Conservation (phyloP, 441 rosid species). For the Jatropha podagrica region DNA sequence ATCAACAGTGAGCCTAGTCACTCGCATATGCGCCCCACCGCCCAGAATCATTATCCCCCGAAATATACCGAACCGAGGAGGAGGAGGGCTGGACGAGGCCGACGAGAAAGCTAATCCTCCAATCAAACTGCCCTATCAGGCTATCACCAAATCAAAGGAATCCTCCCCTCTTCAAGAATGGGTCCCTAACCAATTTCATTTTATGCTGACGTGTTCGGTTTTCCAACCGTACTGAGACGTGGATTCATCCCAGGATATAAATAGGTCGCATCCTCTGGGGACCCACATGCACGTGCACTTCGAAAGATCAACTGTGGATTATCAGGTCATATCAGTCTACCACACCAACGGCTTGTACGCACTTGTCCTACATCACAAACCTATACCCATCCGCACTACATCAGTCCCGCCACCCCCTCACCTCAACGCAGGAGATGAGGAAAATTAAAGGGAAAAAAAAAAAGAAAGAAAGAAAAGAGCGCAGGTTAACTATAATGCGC, state of each 20-base stretch:
- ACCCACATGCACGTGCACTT: not conserved
- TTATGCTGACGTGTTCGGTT: constrained; percentile 3
- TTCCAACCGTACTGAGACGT: not conserved
- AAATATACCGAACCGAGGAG: not conserved
- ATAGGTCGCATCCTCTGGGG: not conserved
- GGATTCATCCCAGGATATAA: not conserved
- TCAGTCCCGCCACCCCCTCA: not conserved
- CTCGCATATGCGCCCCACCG: not conserved
- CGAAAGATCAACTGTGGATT: not conserved
- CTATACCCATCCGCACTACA: constrained; percentile 8
- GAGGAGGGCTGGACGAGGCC: not conserved
- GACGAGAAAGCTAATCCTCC: constrained; percentile 1
- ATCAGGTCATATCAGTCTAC: not conserved
- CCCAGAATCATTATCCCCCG: constrained; percentile 4
- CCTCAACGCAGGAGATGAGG: not conserved
- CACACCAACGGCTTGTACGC: not conserved
- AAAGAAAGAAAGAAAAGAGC: not conserved
- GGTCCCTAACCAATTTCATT: not conserved
- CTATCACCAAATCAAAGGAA: not conserved
- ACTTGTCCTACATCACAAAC: not conserved
- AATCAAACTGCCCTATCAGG: not conserved
- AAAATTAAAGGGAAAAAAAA: not conserved
- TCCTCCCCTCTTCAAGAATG: not conserved
- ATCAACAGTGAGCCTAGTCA: not conserved
- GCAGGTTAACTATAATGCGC: constrained; percentile 41